These are phyloP conservation scores for Metschnikowia borealis DNA, from an alignment of 805 yeast genomes.

Conservation along the genomic window DNA sequence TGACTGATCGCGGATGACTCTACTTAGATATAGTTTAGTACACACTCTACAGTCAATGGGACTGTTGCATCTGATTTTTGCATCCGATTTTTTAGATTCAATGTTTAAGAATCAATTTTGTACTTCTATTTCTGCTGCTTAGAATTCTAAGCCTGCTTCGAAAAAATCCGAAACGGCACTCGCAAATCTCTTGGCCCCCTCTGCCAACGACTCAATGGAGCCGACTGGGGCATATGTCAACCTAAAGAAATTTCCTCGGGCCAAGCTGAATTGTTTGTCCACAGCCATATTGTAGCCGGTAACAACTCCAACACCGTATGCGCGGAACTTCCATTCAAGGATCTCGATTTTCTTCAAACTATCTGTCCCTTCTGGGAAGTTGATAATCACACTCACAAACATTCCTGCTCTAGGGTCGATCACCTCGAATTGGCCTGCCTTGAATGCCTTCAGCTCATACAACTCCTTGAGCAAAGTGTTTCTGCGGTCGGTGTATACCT, in stretches of 20 bases:
- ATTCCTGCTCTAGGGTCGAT: slow-evolving; percentile 25
- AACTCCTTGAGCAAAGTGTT: slow-evolving; percentile 24
- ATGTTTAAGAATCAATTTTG: neutral
- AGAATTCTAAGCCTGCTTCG: slow-evolving; percentile 12
- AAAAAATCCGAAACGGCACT: slow-evolving; percentile 15
- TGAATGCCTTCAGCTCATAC: slow-evolving; percentile 18
- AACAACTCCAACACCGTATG: slow-evolving; percentile 13
- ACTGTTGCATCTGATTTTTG: no score
- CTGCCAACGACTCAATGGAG: slow-evolving; percentile 17
- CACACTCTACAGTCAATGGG: no score
- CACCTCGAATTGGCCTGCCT: slow-evolving; percentile 18
- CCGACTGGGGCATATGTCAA: slow-evolving; percentile 28
- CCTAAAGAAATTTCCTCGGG: slow-evolving; percentile 13
- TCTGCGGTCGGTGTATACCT: slow-evolving; percentile 42
- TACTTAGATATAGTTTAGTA: no score
- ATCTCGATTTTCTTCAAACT: slow-evolving; percentile 6
- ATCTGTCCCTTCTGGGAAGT: slow-evolving; percentile 12
- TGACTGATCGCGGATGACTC: neutral
- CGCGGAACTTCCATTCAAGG: slow-evolving; percentile 14
- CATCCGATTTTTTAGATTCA: no score
- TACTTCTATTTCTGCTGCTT: neutral
- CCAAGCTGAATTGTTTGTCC: slow-evolving; percentile 12
- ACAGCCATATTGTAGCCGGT: slow-evolving; percentile 21
- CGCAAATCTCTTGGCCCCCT: slow-evolving; percentile 11
- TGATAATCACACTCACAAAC: slow-evolving; percentile 19